Conservation (phyloP, 371 early-diverging fungal genomes). For the Apophysomyces trapeziformis region DNA sequence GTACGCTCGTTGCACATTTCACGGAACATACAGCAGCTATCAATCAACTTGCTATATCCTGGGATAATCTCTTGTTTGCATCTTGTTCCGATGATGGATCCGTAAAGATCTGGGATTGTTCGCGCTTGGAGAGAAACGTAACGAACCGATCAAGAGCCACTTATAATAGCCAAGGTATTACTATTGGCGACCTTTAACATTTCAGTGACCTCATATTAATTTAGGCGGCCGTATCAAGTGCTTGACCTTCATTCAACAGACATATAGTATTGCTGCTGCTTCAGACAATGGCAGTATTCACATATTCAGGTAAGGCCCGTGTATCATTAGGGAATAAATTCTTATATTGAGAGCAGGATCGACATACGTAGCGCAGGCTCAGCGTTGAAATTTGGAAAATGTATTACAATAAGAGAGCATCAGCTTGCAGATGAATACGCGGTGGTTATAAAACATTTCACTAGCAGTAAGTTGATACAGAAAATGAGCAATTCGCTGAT, state of each 20-base stretch:
- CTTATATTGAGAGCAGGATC: slow-evolving; percentile 25
- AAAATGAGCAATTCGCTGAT: background rate
- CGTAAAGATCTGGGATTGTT: slow-evolving; percentile 88
- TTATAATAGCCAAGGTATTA: slow-evolving; percentile 70
- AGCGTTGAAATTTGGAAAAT: slow-evolving; percentile 66
- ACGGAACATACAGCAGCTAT: slow-evolving; percentile 85
- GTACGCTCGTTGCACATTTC: slow-evolving; percentile 79
- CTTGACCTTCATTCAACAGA: slow-evolving; percentile 78
- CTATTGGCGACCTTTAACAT: background rate
- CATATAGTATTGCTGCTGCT: slow-evolving; percentile 83
- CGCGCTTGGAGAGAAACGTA: slow-evolving; percentile 80
- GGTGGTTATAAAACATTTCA: slow-evolving; percentile 71
- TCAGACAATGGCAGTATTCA: slow-evolving; percentile 87
- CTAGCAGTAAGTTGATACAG: slow-evolving; percentile 57
- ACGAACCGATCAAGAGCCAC: slow-evolving; percentile 81
- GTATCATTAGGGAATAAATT: background rate
- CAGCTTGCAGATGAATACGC: slow-evolving; percentile 72
- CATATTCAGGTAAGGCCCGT: slow-evolving; percentile 61
- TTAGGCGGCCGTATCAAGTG: slow-evolving; percentile 79
- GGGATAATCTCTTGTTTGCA: slow-evolving; percentile 83
- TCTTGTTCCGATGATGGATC: slow-evolving; percentile 87
- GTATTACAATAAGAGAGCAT: slow-evolving; percentile 57
- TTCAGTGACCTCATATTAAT: background rate
- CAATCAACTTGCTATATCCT: slow-evolving; percentile 74
- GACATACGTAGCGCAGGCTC: slow-evolving; percentile 47